phyloP scores from a whole-genome alignment of 495 filamentous ascomycete genomes.

The Hypoxylon perforatum region DNA sequence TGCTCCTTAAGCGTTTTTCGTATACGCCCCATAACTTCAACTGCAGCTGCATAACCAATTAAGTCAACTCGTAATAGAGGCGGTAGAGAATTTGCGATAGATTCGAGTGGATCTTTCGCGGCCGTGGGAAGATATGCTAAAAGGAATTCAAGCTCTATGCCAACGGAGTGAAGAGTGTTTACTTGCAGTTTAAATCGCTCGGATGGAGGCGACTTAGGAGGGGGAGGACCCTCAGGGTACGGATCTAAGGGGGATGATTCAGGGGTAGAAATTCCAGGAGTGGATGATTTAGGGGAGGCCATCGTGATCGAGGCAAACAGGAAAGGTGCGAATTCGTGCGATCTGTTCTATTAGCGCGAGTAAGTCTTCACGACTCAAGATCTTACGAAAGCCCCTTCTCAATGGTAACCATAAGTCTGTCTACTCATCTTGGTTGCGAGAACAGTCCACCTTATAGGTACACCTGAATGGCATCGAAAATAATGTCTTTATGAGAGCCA shows the following conservation, averaged over 20 bases:
- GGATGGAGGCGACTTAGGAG: constrained; percentile 16
- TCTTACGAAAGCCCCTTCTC: too few species aligned
- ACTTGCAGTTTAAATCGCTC: constrained; percentile 13
- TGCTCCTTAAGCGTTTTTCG: constrained; percentile 22
- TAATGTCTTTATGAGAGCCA: constrained; percentile 3
- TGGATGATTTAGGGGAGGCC: constrained; percentile 9
- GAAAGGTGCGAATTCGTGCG: not conserved
- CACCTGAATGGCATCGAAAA: not conserved
- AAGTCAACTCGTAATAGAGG: constrained; percentile 32
- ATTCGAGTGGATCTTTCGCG: constrained; percentile 24
- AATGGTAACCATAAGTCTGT: not conserved
- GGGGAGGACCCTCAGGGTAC: too few species aligned
- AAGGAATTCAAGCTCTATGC: constrained; percentile 49
- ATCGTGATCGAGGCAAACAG: constrained; percentile 13
- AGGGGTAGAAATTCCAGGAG: too few species aligned
- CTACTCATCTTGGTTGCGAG: too few species aligned
- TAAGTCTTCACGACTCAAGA: too few species aligned
- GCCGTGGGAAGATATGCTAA: constrained; percentile 31
- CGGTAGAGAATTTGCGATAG: constrained; percentile 18
- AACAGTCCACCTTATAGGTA: too few species aligned
- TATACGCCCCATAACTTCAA: constrained; percentile 8
- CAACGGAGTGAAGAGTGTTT: constrained; percentile 34
- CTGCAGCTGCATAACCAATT: not conserved
- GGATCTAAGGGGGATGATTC: too few species aligned
- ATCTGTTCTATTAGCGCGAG: constrained; percentile 2